Conservation (phyloP, 208 protist genomes). For the Spongospora subterranea region DNA sequence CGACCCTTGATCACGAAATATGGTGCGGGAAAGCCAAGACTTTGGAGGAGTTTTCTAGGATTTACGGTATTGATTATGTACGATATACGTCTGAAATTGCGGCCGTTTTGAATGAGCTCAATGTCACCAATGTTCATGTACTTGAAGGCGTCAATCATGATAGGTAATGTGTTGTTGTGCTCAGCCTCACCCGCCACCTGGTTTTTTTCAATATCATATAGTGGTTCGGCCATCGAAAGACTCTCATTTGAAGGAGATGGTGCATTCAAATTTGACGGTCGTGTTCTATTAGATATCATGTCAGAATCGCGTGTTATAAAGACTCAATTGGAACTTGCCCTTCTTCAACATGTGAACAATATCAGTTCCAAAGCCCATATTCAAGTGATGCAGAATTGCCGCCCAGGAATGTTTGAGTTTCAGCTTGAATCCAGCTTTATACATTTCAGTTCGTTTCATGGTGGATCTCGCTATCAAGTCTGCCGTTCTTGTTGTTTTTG, state of each 20-base stretch:
- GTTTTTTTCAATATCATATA: neutral
- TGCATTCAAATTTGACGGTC: neutral
- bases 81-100: neutral
- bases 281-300: slow-evolving; percentile 27
- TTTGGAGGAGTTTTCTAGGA: neutral
- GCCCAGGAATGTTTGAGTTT: slow-evolving; percentile 43
- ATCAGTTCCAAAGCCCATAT: slow-evolving; percentile 37
- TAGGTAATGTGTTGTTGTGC: neutral
- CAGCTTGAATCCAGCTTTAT: slow-evolving; percentile 55
- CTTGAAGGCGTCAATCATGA: slow-evolving; percentile 41
- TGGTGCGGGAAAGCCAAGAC: slow-evolving; percentile 61
- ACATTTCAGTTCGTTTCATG: neutral
- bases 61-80: slow-evolving; percentile 25
- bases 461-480: slow-evolving; percentile 28
- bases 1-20: slow-evolving; percentile 62
- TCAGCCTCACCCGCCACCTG: neutral
- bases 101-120: neutral
- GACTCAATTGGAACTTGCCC: slow-evolving; percentile 22
- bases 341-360: slow-evolving; percentile 53
- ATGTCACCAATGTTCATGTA: neutral
- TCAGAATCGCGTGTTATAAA: slow-evolving; percentile 60
- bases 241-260: neutral
- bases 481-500: neutral
- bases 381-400: neutral
- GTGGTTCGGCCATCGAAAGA: neutral